A percentile compares a stretch with the other conserved stretches of the same genome.
phyloP scores from a whole-genome alignment of 2,329 filamentous ascomycete genomes.

The Penicillium griseofulvum region DNA sequence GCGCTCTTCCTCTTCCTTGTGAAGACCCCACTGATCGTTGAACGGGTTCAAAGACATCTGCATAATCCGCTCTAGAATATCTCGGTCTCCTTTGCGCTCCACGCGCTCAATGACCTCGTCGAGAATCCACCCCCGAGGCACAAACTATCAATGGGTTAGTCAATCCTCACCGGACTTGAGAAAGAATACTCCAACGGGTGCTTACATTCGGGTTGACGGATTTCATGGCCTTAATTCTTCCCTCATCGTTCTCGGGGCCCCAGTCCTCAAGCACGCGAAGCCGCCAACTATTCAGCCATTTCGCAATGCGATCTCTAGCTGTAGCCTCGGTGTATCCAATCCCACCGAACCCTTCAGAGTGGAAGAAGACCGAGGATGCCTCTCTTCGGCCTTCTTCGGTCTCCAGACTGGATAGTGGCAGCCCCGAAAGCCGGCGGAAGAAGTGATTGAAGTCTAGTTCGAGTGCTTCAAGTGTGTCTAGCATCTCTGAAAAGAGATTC shows the following conservation, averaged over 20 bases:
- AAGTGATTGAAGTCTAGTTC: conserved; percentile 94
- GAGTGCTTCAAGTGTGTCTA: conserved; percentile 76
- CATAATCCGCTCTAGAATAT: conserved; percentile 75
- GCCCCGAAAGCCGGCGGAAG: conserved; percentile 72
- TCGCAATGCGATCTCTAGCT: conserved; percentile 64
- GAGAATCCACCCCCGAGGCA: conserved; percentile 86
- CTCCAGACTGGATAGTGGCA: conserved; percentile 63
- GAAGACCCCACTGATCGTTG: conserved; percentile 62
- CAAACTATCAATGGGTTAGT: conserved; percentile 54
- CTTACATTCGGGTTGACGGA: conserved; percentile 75
- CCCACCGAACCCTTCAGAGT: conserved; percentile 65
- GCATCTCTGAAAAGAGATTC: conserved; percentile 71
- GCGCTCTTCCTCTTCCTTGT: conserved; percentile 72
- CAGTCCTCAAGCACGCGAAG: conserved; percentile 72
- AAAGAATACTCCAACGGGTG: neutral
- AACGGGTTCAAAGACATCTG: conserved; percentile 83
- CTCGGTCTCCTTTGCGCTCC: conserved; percentile 76
- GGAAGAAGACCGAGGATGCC: conserved; percentile 74
- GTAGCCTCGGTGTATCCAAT: conserved; percentile 60
- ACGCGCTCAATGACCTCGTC: conserved; percentile 90
- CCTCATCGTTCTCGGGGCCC: conserved; percentile 60
- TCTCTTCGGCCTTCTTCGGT: conserved; percentile 63
- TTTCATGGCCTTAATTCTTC: conserved; percentile 73
- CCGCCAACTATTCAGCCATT: conserved; percentile 81
- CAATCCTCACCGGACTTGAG: neutral